Base-by-base conservation (phyloP, 2,329 filamentous ascomycete species). In the Xylogone sp. region DNA sequence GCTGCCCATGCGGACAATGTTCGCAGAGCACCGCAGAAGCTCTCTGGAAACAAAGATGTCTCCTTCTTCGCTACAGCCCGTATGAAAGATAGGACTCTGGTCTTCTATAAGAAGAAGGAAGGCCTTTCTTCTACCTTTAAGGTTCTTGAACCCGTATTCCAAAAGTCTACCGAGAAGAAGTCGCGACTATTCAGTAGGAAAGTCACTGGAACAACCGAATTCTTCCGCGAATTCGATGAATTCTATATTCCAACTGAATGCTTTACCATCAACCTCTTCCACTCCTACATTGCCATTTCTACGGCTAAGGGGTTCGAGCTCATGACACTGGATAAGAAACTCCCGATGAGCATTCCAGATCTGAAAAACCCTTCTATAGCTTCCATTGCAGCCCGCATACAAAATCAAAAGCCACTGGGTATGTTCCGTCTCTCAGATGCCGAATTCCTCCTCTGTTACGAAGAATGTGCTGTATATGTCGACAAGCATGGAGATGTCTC, bases 181-280 rank as follows among this genome's bases (percentile, higher is more conserved):
- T 81, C 84, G 3, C 84, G 90, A 8, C 68, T 86, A 13, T 85
- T 86, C 56, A 78, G 82, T 39, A 63, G 59, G 53, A 62, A 61
- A 31, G 83, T 84, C 57, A 77, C 79, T 24, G 90, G 90, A 19
- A 84, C 82, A 53, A 97, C 93, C 0, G 94, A 99, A 62, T 93
- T 93, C 62, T 99, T 97, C 83, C 87, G 94, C 56, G 94, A 99
- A 66, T 99, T 92, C 68, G 94, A 99, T 72, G 94, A 97, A 61
- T 99, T 99, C 71, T 99, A 97, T 72, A 92, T 99, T 60, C 94
- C 94, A 0, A 87, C 89, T 2, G 95, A 99, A 67, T 97, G 91
- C 69, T 96, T 87, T 69, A 90, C 89, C 45, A 88, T 99, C 66
- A 97, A 97, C 69, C 82, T 99, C 48, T 99, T 97, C 81, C 90